Base-by-base conservation (phyloP, 495 filamentous ascomycete genomes). In the Cudoniella acicularis region DNA sequence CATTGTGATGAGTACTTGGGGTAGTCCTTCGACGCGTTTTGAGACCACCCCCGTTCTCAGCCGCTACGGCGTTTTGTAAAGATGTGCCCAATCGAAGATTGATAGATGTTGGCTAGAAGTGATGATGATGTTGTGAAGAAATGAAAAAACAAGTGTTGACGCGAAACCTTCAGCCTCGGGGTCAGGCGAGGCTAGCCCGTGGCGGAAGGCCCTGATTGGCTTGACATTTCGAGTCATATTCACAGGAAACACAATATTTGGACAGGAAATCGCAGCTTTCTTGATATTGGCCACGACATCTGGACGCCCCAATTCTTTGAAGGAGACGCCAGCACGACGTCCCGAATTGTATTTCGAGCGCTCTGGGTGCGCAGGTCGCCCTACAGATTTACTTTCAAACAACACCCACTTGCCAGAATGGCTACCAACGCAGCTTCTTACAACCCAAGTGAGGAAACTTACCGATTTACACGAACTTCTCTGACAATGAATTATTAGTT, bases 371-470 rank as follows among this genome's bases (percentile, higher is more conserved):
- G 69, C 68, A 67, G 69, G 67, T 56, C 65, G 69, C 66, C 62
- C 36, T 67, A 64, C 64, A 72, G 63, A 66, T 50, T 61, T 62
- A 57, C 61, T 56, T 61, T 72, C 63, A n/a, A n/a, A n/a, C n/a
- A 63, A 48, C 52, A 63, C 61, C 54, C 61, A 52, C 62, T 57
- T 59, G 65, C 76, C 59, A 83, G 70, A 71, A 86, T 85, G 83
- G 79, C 83, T 72, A 78, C 80, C 27, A 77, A 80, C 68, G 77
- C 79, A 67, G 81, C 75, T 50, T 77, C 80, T 64, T 75, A 76
- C 56, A 82, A 80, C 58, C 78, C 79, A 53, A 77, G 79, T 83
- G 69, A 67, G 79, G 20, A 17, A 23, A 22, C 52, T 57, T 57
- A 49, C 17, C n/a, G 30, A 30, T 16, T 41, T 25, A 24, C 16